Conservation (phyloP, 2,329 filamentous ascomycete genomes). For the Colletotrichum sp. region DNA sequence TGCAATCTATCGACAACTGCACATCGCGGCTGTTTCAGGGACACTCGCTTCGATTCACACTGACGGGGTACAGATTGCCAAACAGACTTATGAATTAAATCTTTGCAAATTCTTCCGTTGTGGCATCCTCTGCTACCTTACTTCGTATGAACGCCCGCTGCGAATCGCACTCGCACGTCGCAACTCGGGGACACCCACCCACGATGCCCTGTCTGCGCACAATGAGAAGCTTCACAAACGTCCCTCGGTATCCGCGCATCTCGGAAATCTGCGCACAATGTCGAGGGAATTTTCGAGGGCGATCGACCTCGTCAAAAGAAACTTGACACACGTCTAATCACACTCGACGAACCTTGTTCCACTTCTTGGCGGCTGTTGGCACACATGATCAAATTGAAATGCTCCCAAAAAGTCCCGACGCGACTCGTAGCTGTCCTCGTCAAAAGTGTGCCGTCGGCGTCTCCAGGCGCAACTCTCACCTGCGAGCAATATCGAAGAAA, state of each 20-base stretch:
- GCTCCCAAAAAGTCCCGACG: background rate
- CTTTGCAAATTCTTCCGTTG: background rate
- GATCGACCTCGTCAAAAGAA: background rate
- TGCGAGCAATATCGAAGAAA: background rate
- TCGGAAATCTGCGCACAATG: background rate
- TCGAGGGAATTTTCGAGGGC: background rate
- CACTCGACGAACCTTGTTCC: background rate
- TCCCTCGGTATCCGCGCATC: background rate
- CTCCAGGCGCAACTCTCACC: background rate
- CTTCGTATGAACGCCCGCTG: background rate
- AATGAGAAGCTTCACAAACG: background rate
- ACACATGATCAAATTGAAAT: background rate
- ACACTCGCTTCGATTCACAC: slow-evolving; percentile 9
- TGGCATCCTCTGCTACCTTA: background rate
- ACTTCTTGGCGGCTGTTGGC: background rate
- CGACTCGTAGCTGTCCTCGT: background rate
- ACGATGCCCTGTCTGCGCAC: background rate
- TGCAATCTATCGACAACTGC: background rate
- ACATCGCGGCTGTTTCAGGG: slow-evolving; percentile 14
- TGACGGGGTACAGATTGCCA: background rate
- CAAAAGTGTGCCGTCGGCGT: background rate
- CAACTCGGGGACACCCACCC: background rate
- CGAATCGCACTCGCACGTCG: background rate
- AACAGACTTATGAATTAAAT: background rate
- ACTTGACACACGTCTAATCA: background rate